Conservation (phyloP, 768 basidiomycete genomes). For the Infundibulicybe gibba region DNA sequence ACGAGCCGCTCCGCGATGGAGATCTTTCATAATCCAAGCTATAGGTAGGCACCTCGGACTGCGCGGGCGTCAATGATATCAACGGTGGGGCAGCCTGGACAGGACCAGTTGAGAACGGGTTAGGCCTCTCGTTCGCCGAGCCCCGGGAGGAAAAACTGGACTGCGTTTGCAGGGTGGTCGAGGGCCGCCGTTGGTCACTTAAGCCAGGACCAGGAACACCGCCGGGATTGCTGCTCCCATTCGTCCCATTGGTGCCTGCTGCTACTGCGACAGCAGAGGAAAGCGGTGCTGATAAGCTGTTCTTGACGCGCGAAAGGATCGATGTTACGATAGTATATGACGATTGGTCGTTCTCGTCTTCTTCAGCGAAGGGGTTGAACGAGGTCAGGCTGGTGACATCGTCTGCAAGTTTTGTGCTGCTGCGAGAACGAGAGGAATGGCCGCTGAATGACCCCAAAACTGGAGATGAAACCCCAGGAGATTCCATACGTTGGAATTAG, state of each 20-base stretch:
- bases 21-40: constrained; percentile 61
- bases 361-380: constrained; percentile 91
- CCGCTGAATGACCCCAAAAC: constrained; percentile 31
- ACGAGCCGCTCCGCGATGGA: constrained; percentile 45
- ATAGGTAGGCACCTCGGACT: constrained; percentile 74
- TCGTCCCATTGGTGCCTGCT: constrained; percentile 23
- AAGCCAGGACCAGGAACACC: constrained; percentile 8
- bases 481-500: constrained; percentile 13
- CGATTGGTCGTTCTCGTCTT: constrained; percentile 86
- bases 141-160: constrained; percentile 46
- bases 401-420: constrained; percentile 52
- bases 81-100: constrained; percentile 74
- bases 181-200: constrained; percentile 59
- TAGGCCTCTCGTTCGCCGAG: constrained; percentile 50
- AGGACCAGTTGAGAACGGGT: constrained; percentile 49
- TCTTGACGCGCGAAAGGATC: constrained; percentile 79
- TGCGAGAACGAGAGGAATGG: constrained; percentile 56
- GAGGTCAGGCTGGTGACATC: constrained; percentile 78
- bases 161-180: constrained; percentile 41
- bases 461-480: constrained; percentile 27
- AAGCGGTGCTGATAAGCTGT: constrained; percentile 66
- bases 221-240: constrained; percentile 22
- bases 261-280: constrained; percentile 46
- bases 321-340: constrained; percentile 83
- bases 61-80: constrained; percentile 81